A percentile compares a stretch with the other conserved stretches of the same genome.
Evolutionary conservation across 2,329 filamentous ascomycete species (phyloP).

Genomic region (Ophiocordyceps polyrhachis-furcata): DNA sequence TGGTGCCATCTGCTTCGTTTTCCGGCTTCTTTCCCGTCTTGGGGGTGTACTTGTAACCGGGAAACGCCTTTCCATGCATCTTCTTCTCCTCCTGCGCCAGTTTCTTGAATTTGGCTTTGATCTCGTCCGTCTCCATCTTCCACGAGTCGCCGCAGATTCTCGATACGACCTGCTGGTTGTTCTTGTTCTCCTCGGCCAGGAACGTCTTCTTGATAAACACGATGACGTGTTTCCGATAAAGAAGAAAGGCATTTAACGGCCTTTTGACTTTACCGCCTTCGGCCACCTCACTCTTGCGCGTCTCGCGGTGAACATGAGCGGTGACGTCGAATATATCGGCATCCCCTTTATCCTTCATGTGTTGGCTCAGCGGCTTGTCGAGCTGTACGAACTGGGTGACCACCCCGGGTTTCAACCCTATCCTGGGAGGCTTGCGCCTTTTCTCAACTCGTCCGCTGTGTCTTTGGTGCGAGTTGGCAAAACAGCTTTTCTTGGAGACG

Average conservation of each 20-base stretch:
- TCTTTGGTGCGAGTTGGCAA: background rate
- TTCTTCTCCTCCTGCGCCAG: slow-evolving; percentile 65
- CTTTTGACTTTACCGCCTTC: slow-evolving; percentile 67
- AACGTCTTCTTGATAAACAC: background rate
- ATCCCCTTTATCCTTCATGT: slow-evolving; percentile 43
- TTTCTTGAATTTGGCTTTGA: slow-evolving; percentile 59
- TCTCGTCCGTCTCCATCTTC: slow-evolving; percentile 52
- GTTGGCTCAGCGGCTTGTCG: slow-evolving; percentile 46
- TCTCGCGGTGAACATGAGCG: slow-evolving; percentile 57
- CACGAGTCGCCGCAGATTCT: slow-evolving; percentile 74
- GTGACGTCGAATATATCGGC: slow-evolving; percentile 62
- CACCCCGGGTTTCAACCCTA: background rate
- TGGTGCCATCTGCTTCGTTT: background rate
- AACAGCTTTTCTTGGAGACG: slow-evolving; percentile 7
- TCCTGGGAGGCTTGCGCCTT: background rate
- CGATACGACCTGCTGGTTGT: slow-evolving; percentile 89
- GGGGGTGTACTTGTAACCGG: slow-evolving; percentile 86
- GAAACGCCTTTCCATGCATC: slow-evolving; percentile 73
- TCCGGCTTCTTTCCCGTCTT: slow-evolving; percentile 38
- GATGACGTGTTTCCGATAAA: slow-evolving; percentile 75
- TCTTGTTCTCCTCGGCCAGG: slow-evolving; percentile 28
- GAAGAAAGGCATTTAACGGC: slow-evolving; percentile 96
- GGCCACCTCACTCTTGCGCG: slow-evolving; percentile 43
- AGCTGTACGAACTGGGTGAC: slow-evolving; percentile 22
- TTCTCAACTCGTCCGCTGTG: background rate